Evolutionary conservation across 495 filamentous ascomycete species (phyloP).

Genomic region (Pyrenula aspistea): DNA sequence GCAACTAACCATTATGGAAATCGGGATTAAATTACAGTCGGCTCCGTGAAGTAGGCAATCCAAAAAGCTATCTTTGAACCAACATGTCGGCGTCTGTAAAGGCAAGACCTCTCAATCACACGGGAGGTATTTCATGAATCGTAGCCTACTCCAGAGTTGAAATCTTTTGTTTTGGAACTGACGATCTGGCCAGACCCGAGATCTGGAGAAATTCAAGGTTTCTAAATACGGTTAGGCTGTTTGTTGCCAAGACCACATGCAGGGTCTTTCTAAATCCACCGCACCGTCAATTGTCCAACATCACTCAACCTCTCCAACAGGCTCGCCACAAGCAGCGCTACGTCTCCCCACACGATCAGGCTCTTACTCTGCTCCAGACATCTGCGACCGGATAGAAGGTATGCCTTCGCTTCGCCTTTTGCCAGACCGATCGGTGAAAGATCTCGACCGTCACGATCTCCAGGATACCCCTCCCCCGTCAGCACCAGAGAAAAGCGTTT

Average conservation of each 20-base stretch:
- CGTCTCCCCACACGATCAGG: background rate
- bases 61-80: too few species aligned
- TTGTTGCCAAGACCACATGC: background rate
- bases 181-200: background rate
- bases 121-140: too few species aligned
- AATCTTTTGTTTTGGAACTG: background rate
- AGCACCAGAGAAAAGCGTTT: conserved; percentile 3
- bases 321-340: background rate
- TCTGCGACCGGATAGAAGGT: background rate
- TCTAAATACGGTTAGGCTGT: background rate
- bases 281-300: too few species aligned
- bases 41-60: too few species aligned
- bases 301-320: background rate
- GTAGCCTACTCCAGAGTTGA: too few species aligned
- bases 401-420: background rate
- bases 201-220: background rate
- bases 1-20: too few species aligned
- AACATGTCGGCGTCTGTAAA: too few species aligned
- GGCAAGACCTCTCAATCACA: too few species aligned
- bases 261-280: too few species aligned
- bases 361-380: background rate
- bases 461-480: background rate
- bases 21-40: too few species aligned
- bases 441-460: background rate
- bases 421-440: background rate